A percentile compares a stretch with the other conserved stretches of the same genome.
Evolutionary conservation across 805 yeast genomes (phyloP).

Genomic region (Candida ascalaphidarum): DNA sequence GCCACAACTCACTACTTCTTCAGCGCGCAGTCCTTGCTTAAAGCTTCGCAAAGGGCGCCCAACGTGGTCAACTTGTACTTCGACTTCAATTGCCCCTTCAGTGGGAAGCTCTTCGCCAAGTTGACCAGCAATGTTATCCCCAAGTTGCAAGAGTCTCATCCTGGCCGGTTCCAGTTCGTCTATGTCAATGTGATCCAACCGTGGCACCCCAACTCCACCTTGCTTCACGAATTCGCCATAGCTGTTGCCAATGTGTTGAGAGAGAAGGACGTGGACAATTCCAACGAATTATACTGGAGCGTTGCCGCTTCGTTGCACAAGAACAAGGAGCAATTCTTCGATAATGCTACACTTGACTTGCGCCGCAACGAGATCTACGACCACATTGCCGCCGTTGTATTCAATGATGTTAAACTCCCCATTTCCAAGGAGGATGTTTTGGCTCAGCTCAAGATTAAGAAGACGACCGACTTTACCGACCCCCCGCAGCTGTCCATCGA

Average conservation of each 20-base stretch:
- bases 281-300: constrained; percentile 30
- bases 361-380: constrained; percentile 49
- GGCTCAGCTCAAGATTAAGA: constrained; percentile 27
- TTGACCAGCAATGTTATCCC: constrained; percentile 49
- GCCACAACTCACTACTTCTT: constrained; percentile 26
- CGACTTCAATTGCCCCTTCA: constrained; percentile 75
- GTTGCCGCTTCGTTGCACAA: constrained; percentile 50
- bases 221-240: constrained; percentile 62
- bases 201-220: constrained; percentile 75
- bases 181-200: constrained; percentile 78
- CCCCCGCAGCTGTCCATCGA: constrained; percentile 19
- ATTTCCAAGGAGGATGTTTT: constrained; percentile 21
- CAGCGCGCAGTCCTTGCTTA: constrained; percentile 5
- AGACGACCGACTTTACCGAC: constrained; percentile 17
- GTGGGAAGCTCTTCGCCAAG: constrained; percentile 54
- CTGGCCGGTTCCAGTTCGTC: constrained; percentile 48
- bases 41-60: constrained; percentile 13
- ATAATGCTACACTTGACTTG: constrained; percentile 45
- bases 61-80: constrained; percentile 54
- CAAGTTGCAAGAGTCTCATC: constrained; percentile 31
- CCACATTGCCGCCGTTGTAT: constrained; percentile 25
- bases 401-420: constrained; percentile 18
- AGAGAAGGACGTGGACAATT: constrained; percentile 10
- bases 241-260: constrained; percentile 63
- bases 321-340: constrained; percentile 49